Conservation (phyloP, 1,139 yeast genomes). For the Yamadazyma jaroonii region DNA sequence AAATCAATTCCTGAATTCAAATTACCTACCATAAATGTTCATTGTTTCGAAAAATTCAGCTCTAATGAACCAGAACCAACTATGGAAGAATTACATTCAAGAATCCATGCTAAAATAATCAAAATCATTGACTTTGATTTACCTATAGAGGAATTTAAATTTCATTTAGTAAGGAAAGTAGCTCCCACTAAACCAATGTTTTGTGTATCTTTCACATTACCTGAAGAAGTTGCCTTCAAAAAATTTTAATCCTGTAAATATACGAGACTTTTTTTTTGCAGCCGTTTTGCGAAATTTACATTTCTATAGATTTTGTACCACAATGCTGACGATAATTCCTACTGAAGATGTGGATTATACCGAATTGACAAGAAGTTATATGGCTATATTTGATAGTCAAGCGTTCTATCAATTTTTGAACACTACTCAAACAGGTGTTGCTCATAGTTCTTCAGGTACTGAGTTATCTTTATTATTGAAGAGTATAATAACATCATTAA, state of each 20-base stretch:
- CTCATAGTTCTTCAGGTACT: slow-evolving; percentile 43
- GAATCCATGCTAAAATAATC: slow-evolving; percentile 63
- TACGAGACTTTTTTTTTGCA: neutral
- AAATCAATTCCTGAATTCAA: slow-evolving; percentile 41
- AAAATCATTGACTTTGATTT: slow-evolving; percentile 49
- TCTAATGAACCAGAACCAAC: slow-evolving; percentile 71
- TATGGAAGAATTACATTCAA: slow-evolving; percentile 56
- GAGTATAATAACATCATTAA: slow-evolving; percentile 49
- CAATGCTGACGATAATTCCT: slow-evolving; percentile 20
- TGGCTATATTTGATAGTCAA: slow-evolving; percentile 25
- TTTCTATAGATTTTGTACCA: neutral
- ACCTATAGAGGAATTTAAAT: slow-evolving; percentile 45
- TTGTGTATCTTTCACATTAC: slow-evolving; percentile 78
- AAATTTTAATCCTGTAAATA: slow-evolving; percentile 7
- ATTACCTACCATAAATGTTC: slow-evolving; percentile 80
- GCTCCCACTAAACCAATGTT: slow-evolving; percentile 98
- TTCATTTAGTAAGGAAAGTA: slow-evolving; percentile 87
- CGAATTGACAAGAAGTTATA: slow-evolving; percentile 23
- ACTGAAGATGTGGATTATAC: slow-evolving; percentile 22
- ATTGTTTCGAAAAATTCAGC: slow-evolving; percentile 87
- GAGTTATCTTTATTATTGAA: slow-evolving; percentile 40
- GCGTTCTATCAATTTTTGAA: slow-evolving; percentile 42
- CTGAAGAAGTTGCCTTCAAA: slow-evolving; percentile 70
- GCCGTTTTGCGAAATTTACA: slow-evolving; percentile 2
- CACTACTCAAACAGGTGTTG: slow-evolving; percentile 57